Conservation (phyloP, 2,329 filamentous ascomycete species). For the Moelleriella libera region DNA sequence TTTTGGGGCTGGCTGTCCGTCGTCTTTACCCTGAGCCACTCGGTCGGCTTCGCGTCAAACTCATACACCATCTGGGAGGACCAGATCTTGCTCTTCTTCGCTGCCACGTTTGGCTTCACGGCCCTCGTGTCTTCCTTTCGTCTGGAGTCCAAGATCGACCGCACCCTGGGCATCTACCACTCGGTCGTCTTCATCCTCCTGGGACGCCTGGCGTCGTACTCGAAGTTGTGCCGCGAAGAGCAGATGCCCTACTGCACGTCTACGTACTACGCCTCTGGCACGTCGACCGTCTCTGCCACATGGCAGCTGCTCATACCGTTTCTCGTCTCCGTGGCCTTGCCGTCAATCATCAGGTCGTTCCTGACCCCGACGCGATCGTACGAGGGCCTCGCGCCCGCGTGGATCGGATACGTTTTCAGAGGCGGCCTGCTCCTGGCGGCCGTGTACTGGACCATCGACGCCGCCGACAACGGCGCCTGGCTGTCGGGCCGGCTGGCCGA, state of each 20-base stretch:
- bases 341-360: conserved; percentile 64
- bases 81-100: conserved; percentile 81
- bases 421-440: conserved; percentile 62
- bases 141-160: conserved; percentile 50
- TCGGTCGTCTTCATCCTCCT: conserved; percentile 71
- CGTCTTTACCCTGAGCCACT: conserved; percentile 71
- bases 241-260: conserved; percentile 96
- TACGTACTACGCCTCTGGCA: conserved; percentile 86
- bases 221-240: conserved; percentile 88
- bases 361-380: conserved; percentile 74
- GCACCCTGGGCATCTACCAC: conserved; percentile 69
- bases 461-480: conserved; percentile 79
- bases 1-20: conserved; percentile 83
- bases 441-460: conserved; percentile 77
- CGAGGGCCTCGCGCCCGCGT: conserved; percentile 69
- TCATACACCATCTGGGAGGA: conserved; percentile 99
- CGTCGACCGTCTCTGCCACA: conserved; percentile 79
- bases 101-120: conserved; percentile 73
- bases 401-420: conserved; percentile 72
- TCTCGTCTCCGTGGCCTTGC: conserved; percentile 55
- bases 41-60: conserved; percentile 90
- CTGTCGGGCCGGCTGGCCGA: conserved; percentile 40
- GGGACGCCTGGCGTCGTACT: conserved; percentile 69
- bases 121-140: conserved; percentile 62
- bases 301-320: conserved; percentile 83